Percentiles rank a stretch among this genome's conserved stretches.
Evolutionary conservation across 2,329 filamentous ascomycete species (phyloP).

Genomic region (Trichoderma harzianum): DNA sequence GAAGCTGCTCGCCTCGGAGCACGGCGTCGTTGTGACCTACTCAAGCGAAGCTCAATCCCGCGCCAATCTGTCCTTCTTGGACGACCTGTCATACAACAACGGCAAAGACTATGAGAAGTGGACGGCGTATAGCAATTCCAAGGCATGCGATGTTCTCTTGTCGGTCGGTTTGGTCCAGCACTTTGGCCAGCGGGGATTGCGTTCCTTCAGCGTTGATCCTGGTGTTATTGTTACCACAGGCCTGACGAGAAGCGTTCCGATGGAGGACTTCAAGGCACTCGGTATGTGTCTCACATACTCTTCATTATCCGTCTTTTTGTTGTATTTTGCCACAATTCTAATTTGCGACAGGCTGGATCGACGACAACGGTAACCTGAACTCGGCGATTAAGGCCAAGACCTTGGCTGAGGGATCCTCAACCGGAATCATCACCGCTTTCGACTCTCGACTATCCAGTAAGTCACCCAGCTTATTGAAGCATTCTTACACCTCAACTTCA

Average conservation of each 20-base stretch:
- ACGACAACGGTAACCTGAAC: background rate
- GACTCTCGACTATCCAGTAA: background rate
- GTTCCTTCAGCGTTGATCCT: constrained; percentile 35
- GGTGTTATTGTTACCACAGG: constrained; percentile 31
- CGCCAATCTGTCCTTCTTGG: background rate
- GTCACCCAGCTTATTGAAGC: background rate
- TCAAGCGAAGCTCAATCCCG: constrained; percentile 30
- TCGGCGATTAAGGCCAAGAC: background rate
- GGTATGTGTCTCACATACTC: background rate
- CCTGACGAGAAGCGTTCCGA: constrained; percentile 19
- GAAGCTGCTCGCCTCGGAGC: constrained; percentile 26
- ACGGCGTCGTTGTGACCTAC: constrained; percentile 40
- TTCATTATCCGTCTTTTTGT: background rate
- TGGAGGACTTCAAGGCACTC: background rate
- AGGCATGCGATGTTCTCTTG: constrained; percentile 1
- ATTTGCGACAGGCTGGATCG: background rate
- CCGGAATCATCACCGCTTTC: constrained; percentile 1
- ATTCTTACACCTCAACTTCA: background rate
- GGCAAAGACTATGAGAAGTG: constrained; percentile 30
- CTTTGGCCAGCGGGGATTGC: constrained; percentile 29
- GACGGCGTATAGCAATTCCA: constrained; percentile 20
- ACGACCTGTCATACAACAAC: constrained; percentile 20
- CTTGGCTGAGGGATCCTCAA: background rate
- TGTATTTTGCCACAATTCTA: background rate
- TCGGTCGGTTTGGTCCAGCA: constrained; percentile 30